Base-by-base conservation (phyloP, 225 moss, liverwort and hornwort genomes). In the Bryoerythrophyllum caledonicum region DNA sequence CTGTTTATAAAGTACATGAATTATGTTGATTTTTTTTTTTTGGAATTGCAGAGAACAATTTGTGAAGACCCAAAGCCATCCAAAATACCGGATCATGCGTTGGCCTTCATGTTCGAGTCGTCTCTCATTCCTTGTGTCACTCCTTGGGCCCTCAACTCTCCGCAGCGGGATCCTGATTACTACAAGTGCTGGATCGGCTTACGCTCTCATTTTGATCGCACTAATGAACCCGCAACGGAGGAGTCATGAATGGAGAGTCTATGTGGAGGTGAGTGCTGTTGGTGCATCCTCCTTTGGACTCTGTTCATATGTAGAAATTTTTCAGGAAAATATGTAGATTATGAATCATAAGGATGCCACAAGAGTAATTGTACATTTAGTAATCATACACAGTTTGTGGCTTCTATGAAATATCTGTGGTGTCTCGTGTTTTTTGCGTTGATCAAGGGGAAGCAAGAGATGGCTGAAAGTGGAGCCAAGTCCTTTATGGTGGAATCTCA, bases 61-160 rank as follows among this genome's bases (percentile, higher is more conserved):
- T 89, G 89, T 34, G 93, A 89, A 63, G 92, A 92, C 32, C 82
- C 91, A 43, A 94, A 89, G 80, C 96, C 96, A 14, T 84, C 94
- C 11, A 94, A 92, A 86, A 92, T 94, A 58, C 89, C 88, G 0
- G 90, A 87, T 28, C 78, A 89, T 60, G 91, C 96, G 12, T 71
- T 96, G 30, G 96, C 96, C 25, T 96, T 96, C 84, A 96, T 96
- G 96, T 96, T 96, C 30, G 96, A 96, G 84, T 96, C 96, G 44
- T 90, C 88, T 61, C 75, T 96, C 28, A 92, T 92, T 70, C 96
- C 96, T 69, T 80, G 90, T 55, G 81, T 96, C 23, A 96, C 94
- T 52, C 63, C 77, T 20, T 88, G 86, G 90, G 92, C 92, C 17
- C 71, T 94, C n/a, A 73, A 77, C 55, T 86, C 88, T 77, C 89